Base-by-base conservation (phyloP, 2,329 filamentous ascomycete species). In the Albophoma yamanashiensis region DNA sequence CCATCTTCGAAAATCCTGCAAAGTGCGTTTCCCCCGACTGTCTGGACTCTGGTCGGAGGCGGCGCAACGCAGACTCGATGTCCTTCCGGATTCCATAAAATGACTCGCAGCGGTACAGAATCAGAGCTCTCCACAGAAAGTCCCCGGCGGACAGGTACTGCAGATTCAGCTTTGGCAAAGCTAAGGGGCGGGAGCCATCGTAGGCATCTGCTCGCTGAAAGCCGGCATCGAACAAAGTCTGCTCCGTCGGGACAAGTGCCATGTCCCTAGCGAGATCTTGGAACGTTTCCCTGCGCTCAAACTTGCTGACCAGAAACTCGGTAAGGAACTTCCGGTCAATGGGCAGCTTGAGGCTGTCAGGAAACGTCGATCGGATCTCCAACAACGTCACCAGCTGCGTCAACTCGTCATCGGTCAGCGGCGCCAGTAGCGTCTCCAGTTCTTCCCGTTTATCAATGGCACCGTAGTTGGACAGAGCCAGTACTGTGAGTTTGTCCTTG, bases 101-200 rank as follows among this genome's bases (percentile, higher is more conserved):
- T 0, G 93, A 84, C 73, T 99, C 94, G 61, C 88, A 89, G 47
- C 93, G 86, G 71, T 96, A 94, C 11, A 99, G 78, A 17, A 95
- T 82, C 68, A 97, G 88, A 0, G 93, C 92, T 63, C 95, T 85
- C 92, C 92, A 99, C n/a, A 99, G 76, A 67, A 99, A 99, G 73
- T 99, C 94, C 3, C 92, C 92, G 57, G 96, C 85, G 3, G 92
- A 96, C 17, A 99, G 80, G 73, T 99, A 99, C 70, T 99, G 94
- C 36, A 99, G 78, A 67, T 97, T 99, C 55, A 97, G 76, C 71
- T 99, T 99, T 3, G 94, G 94, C 52, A 99, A 85, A 3, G 94
- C 91, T 61, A 99, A 79, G 6, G 94, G 92, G 56, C 85, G 85
- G 31, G 91, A 92, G 34, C 92, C 92, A 71, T 96, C 88, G 67